phyloP scores from a whole-genome alignment of 2,329 filamentous ascomycete species.

The Dothistroma septosporum region DNA sequence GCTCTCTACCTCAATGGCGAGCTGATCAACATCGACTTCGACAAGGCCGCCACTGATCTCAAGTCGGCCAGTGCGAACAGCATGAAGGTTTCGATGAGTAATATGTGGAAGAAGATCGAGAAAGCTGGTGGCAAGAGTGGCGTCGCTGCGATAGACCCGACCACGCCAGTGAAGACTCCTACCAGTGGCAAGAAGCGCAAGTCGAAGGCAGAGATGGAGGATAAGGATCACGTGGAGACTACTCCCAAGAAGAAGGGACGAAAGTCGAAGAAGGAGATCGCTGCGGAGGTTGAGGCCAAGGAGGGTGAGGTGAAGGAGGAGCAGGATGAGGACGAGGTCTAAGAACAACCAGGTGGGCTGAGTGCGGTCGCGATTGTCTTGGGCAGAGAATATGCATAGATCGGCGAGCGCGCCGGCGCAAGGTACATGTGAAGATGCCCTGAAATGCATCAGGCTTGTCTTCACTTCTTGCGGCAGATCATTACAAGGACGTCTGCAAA shows the following conservation, averaged over 20 bases:
- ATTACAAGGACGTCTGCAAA: not conserved
- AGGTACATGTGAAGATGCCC: not conserved
- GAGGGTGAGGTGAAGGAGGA: not conserved
- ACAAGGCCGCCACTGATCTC: constrained; percentile 18
- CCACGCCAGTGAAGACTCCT: constrained; percentile 2
- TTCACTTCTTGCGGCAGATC: not conserved
- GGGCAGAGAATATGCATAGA: not conserved
- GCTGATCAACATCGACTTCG: not conserved
- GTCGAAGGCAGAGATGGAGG: constrained; percentile 4
- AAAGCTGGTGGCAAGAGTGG: constrained; percentile 16
- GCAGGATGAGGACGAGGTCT: not conserved
- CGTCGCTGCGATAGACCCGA: not conserved
- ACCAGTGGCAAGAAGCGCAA: constrained; percentile 16
- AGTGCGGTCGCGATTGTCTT: not conserved
- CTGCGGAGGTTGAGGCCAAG: not conserved
- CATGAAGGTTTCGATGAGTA: constrained; percentile 16
- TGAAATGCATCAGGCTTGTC: not conserved
- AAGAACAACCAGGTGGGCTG: not conserved
- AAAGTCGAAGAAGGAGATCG: not conserved
- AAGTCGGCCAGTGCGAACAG: constrained; percentile 13
- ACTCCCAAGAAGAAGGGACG: not conserved
- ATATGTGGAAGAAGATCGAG: constrained; percentile 19
- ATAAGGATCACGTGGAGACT: constrained; percentile 9
- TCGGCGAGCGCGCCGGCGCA: not conserved
- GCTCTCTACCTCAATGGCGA: not conserved